Evolutionary conservation across 2,329 filamentous ascomycete species (phyloP), one percentile per base, ranked within the genome.

Genomic region (Microcyclosporella mali): DNA sequence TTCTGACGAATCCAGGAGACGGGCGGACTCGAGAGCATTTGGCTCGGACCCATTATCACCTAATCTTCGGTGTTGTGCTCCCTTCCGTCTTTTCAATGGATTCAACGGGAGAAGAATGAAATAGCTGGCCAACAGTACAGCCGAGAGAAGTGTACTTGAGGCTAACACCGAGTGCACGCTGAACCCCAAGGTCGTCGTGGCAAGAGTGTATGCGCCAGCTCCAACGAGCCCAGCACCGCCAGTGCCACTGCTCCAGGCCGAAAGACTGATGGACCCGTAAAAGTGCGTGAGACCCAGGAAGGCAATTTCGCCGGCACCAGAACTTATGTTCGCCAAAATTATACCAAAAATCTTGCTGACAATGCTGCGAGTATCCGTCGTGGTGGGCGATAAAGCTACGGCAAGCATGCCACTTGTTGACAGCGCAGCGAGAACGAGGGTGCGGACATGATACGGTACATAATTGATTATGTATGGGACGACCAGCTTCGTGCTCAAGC

Each of bases 381-480:
- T 49, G 36, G 46, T 45, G 1, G 88, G 87, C 0, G 88, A 88
- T 27, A 92, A 71, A 1, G 89, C 88, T 28, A 97, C 82, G 34
- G 94, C 74, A 34, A 94, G 75, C 92, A 97, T 97, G 47, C 92
- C 92, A 6, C 72, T 65, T n/a, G 81, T 78, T 0, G 89, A 94
- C 2, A 94, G 70, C 1, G 71, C 71, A 48, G 85, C 85, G 62
- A 95, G 87, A 38, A 83, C 64, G 34, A 87, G 59, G 44, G 95
- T 78, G 7, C 92, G 85, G 2, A 81, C 57, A 16, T 75, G 71
- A 66, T 97, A 97, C 0, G 90, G 85, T 7, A 97, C 76, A 44
- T 78, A 73, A 62, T 95, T 88, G 60, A 97, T 95, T 57, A 94
- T 90, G 72, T 97, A 95, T 1, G 92, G 92, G 0, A 87, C 88